phyloP scores from a whole-genome alignment of 345 rosid species.

The Populus davidiana region DNA sequence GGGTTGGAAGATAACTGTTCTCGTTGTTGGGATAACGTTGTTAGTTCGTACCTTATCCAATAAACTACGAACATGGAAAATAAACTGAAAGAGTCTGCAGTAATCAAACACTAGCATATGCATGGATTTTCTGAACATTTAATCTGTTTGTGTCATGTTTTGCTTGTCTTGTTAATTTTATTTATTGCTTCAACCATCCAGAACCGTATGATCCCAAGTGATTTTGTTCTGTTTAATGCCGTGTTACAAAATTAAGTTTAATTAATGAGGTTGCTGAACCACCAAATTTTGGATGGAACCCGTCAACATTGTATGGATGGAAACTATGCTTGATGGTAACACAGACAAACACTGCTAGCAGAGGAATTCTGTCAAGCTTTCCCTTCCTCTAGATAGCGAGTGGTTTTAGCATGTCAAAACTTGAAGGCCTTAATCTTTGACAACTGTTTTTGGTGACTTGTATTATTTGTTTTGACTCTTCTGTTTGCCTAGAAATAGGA shows the following conservation, averaged over 20 bases:
- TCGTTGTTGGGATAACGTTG: background rate
- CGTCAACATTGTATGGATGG: background rate
- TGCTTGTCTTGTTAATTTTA: background rate
- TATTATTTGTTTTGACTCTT: too few relatives aligned
- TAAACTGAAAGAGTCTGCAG: background rate
- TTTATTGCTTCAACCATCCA: background rate
- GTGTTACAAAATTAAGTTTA: background rate
- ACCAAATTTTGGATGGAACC: background rate
- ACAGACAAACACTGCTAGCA: background rate
- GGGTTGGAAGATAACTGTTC: slow-evolving; percentile 18
- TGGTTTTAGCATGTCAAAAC: too few relatives aligned
- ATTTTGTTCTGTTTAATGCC: background rate
- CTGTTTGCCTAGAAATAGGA: too few relatives aligned
- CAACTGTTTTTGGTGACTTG: too few relatives aligned
- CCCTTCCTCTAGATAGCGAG: too few relatives aligned
- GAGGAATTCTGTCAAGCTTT: background rate
- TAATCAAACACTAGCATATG: slow-evolving; percentile 15
- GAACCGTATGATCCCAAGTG: background rate
- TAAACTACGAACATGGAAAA: background rate
- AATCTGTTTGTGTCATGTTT: background rate
- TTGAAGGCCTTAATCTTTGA: too few relatives aligned
- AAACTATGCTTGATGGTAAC: background rate
- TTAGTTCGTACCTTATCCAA: background rate
- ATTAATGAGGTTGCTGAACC: background rate
- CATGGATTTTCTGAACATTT: background rate